These are phyloP conservation scores for Pugionium cornutum DNA, from an alignment of 345 rosid genomes.

Conservation along the genomic window DNA sequence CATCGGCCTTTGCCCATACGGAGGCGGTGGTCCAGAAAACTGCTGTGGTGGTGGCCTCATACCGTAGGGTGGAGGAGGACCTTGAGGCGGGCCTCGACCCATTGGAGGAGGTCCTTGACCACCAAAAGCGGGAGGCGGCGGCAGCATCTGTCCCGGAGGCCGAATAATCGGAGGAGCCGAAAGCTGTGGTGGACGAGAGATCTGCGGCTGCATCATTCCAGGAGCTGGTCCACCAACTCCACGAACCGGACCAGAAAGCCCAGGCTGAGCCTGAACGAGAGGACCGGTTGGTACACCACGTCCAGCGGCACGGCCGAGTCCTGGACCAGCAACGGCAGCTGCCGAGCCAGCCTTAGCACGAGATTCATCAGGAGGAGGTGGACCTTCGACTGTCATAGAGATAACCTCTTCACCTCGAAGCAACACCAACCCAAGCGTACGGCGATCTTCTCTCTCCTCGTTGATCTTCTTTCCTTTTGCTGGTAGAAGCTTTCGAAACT, in stretches of 20 bases:
- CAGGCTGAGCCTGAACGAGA: slow-evolving; percentile 94
- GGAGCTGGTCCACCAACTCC: slow-evolving; percentile 98
- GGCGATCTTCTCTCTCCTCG: slow-evolving; percentile 91
- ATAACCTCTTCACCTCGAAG: slow-evolving; percentile 97
- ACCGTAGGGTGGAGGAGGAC: slow-evolving; percentile 60
- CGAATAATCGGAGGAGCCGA: slow-evolving; percentile 82
- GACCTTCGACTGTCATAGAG: slow-evolving; percentile 98
- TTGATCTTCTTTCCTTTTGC: slow-evolving; percentile 78
- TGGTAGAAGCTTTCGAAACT: slow-evolving; percentile 95
- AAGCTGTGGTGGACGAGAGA: slow-evolving; percentile 77
- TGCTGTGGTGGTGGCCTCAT: slow-evolving; percentile 76
- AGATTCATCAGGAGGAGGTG: slow-evolving; percentile 97
- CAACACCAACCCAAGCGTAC: slow-evolving; percentile 91
- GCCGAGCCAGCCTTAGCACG: slow-evolving; percentile 79
- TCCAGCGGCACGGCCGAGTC: slow-evolving; percentile 97
- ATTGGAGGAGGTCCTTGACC: slow-evolving; percentile 63
- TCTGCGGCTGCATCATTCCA: slow-evolving; percentile 98
- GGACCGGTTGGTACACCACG: slow-evolving; percentile 94
- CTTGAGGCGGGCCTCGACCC: slow-evolving; percentile 61
- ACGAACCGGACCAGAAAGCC: slow-evolving; percentile 91
- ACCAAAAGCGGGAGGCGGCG: slow-evolving; percentile 61
- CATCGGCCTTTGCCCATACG: slow-evolving; percentile 70
- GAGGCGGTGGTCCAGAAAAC: slow-evolving; percentile 62
- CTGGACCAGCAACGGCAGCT: slow-evolving; percentile 75
- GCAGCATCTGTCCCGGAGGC: slow-evolving; percentile 82